Conservation (phyloP, 2,329 filamentous ascomycete species). For the Ophiostoma novo-ulmi region DNA sequence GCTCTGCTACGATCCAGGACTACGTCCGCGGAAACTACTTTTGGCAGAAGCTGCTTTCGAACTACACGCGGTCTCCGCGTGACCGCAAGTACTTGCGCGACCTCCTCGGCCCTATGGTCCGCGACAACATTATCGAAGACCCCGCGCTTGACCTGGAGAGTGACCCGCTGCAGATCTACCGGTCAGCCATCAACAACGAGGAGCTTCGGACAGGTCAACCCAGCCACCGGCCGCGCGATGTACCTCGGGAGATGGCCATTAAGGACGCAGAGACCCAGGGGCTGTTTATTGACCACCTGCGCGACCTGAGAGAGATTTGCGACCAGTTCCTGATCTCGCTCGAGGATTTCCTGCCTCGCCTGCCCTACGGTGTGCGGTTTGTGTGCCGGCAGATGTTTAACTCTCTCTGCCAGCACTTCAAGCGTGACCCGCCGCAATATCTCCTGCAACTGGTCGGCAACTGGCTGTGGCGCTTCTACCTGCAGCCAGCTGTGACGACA, state of each 20-base stretch:
- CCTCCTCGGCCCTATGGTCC: slow-evolving; percentile 75
- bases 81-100: slow-evolving; percentile 91
- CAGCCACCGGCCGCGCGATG: slow-evolving; percentile 74
- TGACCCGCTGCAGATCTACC: slow-evolving; percentile 95
- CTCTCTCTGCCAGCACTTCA: slow-evolving; percentile 69
- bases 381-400: slow-evolving; percentile 83
- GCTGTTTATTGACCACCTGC: slow-evolving; percentile 88
- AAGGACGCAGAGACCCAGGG: slow-evolving; percentile 87
- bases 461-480: slow-evolving; percentile 92
- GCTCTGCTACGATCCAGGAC: slow-evolving; percentile 68
- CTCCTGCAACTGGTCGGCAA: slow-evolving; percentile 79
- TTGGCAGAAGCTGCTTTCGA: slow-evolving; percentile 79
- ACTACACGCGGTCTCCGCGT: slow-evolving; percentile 83
- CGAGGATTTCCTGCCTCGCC: slow-evolving; percentile 76
- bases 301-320: slow-evolving; percentile 88
- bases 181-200: slow-evolving; percentile 92
- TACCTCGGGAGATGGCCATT: slow-evolving; percentile 90
- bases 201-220: slow-evolving; percentile 85
- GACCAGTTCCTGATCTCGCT: slow-evolving; percentile 80
- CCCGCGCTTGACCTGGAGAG: slow-evolving; percentile 88
- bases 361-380: slow-evolving; percentile 90
- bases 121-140: slow-evolving; percentile 89
- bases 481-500: slow-evolving; percentile 81
- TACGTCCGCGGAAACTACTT: slow-evolving; percentile 88
- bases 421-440: slow-evolving; percentile 68